Evolutionary conservation across 768 basidiomycete genomes (phyloP).

Genomic region (Pholiota conissans): DNA sequence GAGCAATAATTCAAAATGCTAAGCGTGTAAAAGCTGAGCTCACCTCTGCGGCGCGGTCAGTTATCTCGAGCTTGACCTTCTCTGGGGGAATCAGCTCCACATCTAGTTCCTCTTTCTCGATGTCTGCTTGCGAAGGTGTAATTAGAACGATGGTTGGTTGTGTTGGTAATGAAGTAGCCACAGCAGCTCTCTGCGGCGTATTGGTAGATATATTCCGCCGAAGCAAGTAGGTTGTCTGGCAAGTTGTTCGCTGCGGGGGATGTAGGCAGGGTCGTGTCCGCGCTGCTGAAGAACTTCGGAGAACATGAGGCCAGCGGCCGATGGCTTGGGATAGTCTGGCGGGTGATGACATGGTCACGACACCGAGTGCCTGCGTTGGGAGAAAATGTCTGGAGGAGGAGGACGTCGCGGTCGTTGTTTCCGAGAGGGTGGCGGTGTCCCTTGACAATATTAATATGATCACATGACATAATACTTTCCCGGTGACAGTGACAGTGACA

Average conservation of each 20-base stretch:
- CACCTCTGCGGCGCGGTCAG: slow-evolving; percentile 78
- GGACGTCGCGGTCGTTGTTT: neutral
- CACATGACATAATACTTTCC: no score
- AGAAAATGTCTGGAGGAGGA: neutral
- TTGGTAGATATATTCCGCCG: slow-evolving; percentile 21
- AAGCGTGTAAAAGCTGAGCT: slow-evolving; percentile 12
- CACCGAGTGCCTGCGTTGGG: neutral
- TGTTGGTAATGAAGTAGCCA: slow-evolving; percentile 42
- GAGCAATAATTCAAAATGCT: no score
- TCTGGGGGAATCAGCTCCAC: slow-evolving; percentile 55
- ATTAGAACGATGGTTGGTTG: slow-evolving; percentile 49
- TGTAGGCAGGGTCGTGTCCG: neutral
- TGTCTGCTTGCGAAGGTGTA: slow-evolving; percentile 50
- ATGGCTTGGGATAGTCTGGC: neutral
- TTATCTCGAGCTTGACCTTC: slow-evolving; percentile 57
- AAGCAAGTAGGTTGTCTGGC: neutral
- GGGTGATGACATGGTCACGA: neutral
- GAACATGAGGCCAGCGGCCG: neutral
- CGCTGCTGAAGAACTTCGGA: neutral
- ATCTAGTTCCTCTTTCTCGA: slow-evolving; percentile 64
- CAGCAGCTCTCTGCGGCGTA: slow-evolving; percentile 29
- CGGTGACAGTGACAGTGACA: no score
- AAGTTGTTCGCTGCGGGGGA: neutral
- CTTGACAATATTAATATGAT: no score
- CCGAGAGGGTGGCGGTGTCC: no score